A percentile compares a stretch with the other conserved stretches of the same genome.
Evolutionary conservation across 148 eudicot genomes (phyloP).

Genomic region (Diospyros kaki): DNA sequence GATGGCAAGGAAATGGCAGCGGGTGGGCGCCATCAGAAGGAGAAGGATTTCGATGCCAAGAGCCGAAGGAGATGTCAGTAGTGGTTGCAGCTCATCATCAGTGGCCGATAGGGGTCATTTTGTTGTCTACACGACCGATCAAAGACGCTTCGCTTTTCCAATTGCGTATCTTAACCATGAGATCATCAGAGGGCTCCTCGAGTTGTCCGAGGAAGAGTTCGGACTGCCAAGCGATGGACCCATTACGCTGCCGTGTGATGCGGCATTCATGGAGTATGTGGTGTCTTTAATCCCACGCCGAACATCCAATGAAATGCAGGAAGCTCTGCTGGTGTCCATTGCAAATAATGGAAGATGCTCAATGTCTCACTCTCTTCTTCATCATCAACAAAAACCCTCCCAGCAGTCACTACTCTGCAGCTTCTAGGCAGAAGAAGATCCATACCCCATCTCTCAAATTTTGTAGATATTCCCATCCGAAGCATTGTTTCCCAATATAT

Average conservation of each 20-base stretch:
- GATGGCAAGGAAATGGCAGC: conserved; percentile 13
- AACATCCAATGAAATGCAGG: conserved; percentile 16
- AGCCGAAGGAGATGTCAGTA: conserved; percentile 1
- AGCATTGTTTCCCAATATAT: no score
- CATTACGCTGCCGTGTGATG: conserved; percentile 25
- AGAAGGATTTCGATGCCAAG: conserved; percentile 18
- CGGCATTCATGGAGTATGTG: conserved; percentile 19
- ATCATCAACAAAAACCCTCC: not conserved
- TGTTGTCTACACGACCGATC: conserved; percentile 22
- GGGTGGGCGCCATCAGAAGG: conserved; percentile 22
- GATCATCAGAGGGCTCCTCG: conserved; percentile 22
- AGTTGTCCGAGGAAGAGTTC: conserved; percentile 31
- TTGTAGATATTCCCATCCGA: not conserved
- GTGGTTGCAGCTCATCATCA: conserved; percentile 3
- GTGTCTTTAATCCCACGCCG: conserved; percentile 20
- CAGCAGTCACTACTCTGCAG: not conserved
- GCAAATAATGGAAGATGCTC: conserved; percentile 6
- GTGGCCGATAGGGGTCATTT: conserved; percentile 28
- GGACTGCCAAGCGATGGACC: conserved; percentile 26
- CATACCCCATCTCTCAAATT: not conserved
- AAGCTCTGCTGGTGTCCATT: conserved; percentile 22
- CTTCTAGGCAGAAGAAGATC: not conserved
- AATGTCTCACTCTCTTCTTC: not conserved
- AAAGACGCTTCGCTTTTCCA: conserved; percentile 26
- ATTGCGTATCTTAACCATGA: conserved; percentile 18